Evolutionary conservation across 441 rosid genomes (phyloP).

Genomic region (Pelargonium citronellum): DNA sequence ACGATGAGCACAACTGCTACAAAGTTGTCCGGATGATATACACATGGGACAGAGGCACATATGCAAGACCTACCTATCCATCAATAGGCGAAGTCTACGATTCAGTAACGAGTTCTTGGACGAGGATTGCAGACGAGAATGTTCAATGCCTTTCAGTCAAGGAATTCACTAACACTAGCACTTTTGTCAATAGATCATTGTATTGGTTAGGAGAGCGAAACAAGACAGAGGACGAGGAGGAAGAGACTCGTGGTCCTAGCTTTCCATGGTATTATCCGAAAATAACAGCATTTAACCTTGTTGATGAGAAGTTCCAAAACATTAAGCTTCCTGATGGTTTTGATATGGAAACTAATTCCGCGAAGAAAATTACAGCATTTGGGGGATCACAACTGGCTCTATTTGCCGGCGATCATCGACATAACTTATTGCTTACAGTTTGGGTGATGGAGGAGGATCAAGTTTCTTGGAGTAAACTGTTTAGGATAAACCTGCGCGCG

Average conservation of each 20-base stretch:
- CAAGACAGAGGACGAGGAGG: conserved; percentile 3
- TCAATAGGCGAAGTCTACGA: neutral
- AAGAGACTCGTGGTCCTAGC: neutral
- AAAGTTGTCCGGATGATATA: conserved; percentile 3
- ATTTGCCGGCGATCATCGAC: neutral
- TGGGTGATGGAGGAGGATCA: conserved; percentile 1
- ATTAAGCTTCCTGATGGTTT: neutral
- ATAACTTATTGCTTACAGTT: neutral
- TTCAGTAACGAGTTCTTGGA: neutral
- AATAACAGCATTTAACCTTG: neutral
- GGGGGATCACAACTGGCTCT: conserved; percentile 6
- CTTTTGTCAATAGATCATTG: neutral
- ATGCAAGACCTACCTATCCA: neutral
- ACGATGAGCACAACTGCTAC: neutral
- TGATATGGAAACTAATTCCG: neutral
- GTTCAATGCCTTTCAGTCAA: neutral
- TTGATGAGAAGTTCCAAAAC: neutral
- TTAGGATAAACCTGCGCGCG: neutral
- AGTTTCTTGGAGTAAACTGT: neutral
- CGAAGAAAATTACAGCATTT: neutral
- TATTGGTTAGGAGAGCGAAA: neutral
- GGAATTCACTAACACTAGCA: neutral
- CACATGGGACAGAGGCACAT: neutral
- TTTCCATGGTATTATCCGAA: neutral
- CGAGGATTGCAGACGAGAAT: conserved; percentile 2